These are phyloP conservation scores for Nicotiana rustica DNA, from an alignment of 305 asterid genomes.

Conservation along the genomic window DNA sequence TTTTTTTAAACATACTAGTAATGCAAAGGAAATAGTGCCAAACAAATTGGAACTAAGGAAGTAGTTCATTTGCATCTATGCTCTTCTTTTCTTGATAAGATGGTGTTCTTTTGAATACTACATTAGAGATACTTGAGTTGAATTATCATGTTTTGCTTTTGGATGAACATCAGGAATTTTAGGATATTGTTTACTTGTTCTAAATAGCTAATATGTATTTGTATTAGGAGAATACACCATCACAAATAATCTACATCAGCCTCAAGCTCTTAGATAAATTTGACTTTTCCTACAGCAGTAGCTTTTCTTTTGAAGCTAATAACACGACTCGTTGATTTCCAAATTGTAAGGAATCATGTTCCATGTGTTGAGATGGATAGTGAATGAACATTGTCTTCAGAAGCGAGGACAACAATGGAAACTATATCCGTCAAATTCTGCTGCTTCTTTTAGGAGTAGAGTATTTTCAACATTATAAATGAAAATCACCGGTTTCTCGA, in stretches of 20 bases:
- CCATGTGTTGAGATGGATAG: neutral
- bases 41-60: no score
- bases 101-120: neutral
- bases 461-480: neutral
- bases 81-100: neutral
- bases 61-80: neutral
- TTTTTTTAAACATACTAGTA: no score
- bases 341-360: neutral
- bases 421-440: neutral
- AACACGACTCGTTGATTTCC: neutral
- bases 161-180: neutral
- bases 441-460: neutral
- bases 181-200: neutral
- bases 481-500: neutral
- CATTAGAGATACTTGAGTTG: neutral
- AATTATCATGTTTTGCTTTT: neutral
- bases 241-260: neutral
- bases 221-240: neutral
- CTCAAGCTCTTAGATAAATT: neutral
- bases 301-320: neutral
- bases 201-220: neutral
- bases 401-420: neutral
- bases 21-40: no score
- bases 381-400: neutral
- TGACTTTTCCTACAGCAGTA: neutral